A percentile compares a stretch with the other conserved stretches of the same genome.
Evolutionary conservation across 176 grass and related monocot species (phyloP).

Genomic region (Avena atlantica): DNA sequence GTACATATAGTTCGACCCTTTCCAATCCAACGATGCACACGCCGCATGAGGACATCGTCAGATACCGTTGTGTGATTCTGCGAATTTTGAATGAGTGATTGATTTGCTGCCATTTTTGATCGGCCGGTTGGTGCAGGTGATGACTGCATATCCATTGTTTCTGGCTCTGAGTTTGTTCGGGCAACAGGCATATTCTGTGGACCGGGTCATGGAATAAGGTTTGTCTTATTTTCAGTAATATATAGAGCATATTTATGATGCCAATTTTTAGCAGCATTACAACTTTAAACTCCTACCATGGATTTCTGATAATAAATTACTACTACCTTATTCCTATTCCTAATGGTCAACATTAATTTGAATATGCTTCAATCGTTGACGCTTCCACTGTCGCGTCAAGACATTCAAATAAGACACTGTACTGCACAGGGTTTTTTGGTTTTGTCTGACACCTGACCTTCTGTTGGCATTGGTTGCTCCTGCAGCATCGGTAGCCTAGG

Average conservation of each 20-base stretch:
- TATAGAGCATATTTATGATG: neutral
- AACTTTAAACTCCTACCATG: neutral
- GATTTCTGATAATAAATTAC: neutral
- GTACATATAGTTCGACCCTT: conserved; percentile 2
- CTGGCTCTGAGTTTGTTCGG: conserved; percentile 55
- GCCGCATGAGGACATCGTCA: neutral
- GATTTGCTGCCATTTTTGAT: neutral
- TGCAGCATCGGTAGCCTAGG: conserved; percentile 89
- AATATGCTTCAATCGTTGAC: neutral
- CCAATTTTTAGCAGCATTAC: too few species aligned
- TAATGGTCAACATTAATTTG: neutral
- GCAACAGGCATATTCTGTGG: conserved; percentile 69
- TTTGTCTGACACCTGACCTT: conserved; percentile 29
- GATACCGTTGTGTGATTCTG: neutral
- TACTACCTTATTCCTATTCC: too few species aligned
- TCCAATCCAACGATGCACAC: neutral
- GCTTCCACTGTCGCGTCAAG: neutral
- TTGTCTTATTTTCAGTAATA: neutral
- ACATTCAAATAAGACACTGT: neutral
- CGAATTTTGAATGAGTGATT: neutral
- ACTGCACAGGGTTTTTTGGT: neutral
- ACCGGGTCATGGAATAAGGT: conserved; percentile 85
- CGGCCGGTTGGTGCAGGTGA: conserved; percentile 56
- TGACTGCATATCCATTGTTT: conserved; percentile 90
- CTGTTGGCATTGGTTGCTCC: conserved; percentile 33